A percentile compares a stretch with the other conserved stretches of the same genome.
These are phyloP conservation scores for Hymenoscyphus scutula DNA, from an alignment of 2,329 filamentous ascomycete species.

Conservation along the genomic window DNA sequence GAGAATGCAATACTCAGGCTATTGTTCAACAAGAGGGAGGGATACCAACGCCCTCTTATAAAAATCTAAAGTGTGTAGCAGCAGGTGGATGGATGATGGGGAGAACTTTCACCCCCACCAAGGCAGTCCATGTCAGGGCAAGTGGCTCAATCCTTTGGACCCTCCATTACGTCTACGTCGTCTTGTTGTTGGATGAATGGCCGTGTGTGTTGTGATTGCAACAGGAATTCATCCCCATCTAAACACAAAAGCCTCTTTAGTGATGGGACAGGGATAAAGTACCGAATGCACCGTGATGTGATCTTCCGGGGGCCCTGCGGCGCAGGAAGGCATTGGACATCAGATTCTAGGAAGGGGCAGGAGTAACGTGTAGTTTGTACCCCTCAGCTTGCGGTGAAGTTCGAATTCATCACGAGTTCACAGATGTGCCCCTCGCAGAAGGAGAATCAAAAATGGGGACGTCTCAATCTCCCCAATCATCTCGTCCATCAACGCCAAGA, in stretches of 20 bases:
- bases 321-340: slow-evolving; percentile 1
- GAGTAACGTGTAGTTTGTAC: background rate
- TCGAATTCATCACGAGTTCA: background rate
- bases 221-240: background rate
- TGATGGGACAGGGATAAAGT: background rate
- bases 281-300: slow-evolving; percentile 2
- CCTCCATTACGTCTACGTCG: background rate
- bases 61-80: background rate
- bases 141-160: background rate
- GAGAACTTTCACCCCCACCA: background rate
- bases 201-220: background rate
- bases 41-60: slow-evolving; percentile 1
- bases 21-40: background rate
- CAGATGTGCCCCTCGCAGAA: background rate
- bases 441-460: background rate
- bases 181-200: background rate
- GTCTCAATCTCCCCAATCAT: slow-evolving; percentile 10
- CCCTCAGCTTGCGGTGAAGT: background rate
- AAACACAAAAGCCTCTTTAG: background rate
- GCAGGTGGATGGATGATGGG: background rate
- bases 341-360: background rate
- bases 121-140: background rate
- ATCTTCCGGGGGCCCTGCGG: background rate
- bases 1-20: slow-evolving; percentile 3
- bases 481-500: slow-evolving; percentile 13